Evolutionary conservation across 805 yeast species (phyloP).

Genomic region (Komagataella phaffii): DNA sequence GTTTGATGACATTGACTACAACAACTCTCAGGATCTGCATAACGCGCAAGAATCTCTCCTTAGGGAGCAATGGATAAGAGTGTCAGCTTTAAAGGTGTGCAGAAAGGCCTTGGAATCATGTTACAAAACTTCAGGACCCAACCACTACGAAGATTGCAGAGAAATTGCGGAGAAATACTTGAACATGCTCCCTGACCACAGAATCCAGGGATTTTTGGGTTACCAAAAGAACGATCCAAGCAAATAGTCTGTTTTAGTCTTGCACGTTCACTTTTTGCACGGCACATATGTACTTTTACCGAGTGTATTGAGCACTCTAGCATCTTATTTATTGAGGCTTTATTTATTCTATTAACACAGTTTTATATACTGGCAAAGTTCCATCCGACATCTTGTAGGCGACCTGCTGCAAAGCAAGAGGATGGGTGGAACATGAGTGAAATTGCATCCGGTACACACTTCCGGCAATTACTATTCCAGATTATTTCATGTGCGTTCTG

Average conservation of each 20-base stretch:
- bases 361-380: background rate
- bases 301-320: background rate
- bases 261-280: background rate
- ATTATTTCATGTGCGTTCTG: background rate
- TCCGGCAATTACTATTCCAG: background rate
- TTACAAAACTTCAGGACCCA: slow-evolving; percentile 44
- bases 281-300: background rate
- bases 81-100: slow-evolving; percentile 50
- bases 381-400: background rate
- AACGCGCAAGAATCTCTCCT: slow-evolving; percentile 67
- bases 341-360: background rate
- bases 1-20: slow-evolving; percentile 72
- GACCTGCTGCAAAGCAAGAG: no score
- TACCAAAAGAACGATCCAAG: slow-evolving; percentile 83
- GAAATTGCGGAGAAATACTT: slow-evolving; percentile 66
- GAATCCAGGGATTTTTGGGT: slow-evolving; percentile 65
- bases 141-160: slow-evolving; percentile 69
- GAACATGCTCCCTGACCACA: slow-evolving; percentile 60
- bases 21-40: slow-evolving; percentile 45
- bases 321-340: background rate
- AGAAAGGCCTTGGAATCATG: slow-evolving; percentile 71
- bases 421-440: background rate
- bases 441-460: background rate
- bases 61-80: slow-evolving; percentile 70
- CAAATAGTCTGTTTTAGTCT: slow-evolving; percentile 25